Conservation (phyloP, 768 basidiomycete species). For the Pleurotus tuber-regium region DNA sequence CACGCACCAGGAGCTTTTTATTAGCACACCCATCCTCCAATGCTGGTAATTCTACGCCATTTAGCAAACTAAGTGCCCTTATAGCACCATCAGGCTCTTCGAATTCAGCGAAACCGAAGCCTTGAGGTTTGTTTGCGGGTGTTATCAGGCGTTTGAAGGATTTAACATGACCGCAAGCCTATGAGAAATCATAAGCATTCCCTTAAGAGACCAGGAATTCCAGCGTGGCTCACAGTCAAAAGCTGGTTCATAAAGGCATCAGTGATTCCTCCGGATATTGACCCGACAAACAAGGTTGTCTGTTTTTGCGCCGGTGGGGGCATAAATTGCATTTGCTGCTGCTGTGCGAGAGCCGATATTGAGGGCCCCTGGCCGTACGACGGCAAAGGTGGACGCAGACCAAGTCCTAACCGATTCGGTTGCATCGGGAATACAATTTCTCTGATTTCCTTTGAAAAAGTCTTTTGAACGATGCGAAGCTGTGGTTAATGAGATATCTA, state of each 20-base stretch:
- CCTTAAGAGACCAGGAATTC: background rate
- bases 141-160: conserved; percentile 93
- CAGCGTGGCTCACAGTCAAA: conserved; percentile 56
- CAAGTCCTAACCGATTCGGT: conserved; percentile 82
- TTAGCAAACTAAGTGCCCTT: conserved; percentile 54
- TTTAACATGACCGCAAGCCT: conserved; percentile 89
- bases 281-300: conserved; percentile 85
- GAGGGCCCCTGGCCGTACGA: conserved; percentile 91
- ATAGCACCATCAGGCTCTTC: conserved; percentile 92
- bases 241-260: conserved; percentile 79
- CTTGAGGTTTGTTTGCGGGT: conserved; percentile 90
- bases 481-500: too few relatives aligned
- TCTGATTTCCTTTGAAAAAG: too few relatives aligned
- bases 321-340: conserved; percentile 65
- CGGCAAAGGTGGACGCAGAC: conserved; percentile 83
- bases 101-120: conserved; percentile 96
- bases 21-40: conserved; percentile 49
- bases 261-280: conserved; percentile 90
- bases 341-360: conserved; percentile 88
- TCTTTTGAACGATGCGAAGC: too few relatives aligned
- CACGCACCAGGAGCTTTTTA: conserved; percentile 64
- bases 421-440: too few relatives aligned
- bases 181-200: conserved; percentile 1
- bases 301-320: conserved; percentile 69
- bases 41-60: conserved; percentile 51